A percentile compares a stretch with the other conserved stretches of the same genome.
Evolutionary conservation across 768 basidiomycete genomes (phyloP).

Genomic region (Termitomyces bulborhizus): DNA sequence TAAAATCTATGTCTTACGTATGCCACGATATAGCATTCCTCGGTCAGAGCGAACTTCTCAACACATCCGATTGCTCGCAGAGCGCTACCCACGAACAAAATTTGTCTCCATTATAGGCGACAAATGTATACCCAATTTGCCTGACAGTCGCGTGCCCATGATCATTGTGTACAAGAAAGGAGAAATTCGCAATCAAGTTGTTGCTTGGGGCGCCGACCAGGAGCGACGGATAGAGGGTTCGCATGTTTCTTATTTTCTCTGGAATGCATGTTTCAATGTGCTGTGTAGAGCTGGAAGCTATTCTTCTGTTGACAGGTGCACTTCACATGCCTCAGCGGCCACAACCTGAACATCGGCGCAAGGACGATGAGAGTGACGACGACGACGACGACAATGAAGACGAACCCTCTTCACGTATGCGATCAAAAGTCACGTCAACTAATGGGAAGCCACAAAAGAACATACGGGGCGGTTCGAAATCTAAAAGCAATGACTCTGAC

Average conservation of each 20-base stretch:
- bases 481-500: conserved; percentile 46
- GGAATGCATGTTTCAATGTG: conserved; percentile 6
- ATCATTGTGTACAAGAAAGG: conserved; percentile 89
- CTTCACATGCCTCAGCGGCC: conserved; percentile 51
- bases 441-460: conserved; percentile 50
- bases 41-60: conserved; percentile 71
- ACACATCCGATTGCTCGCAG: conserved; percentile 68
- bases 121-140: conserved; percentile 95
- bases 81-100: conserved; percentile 85
- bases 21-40: conserved; percentile 48
- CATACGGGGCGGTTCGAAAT: conserved; percentile 32
- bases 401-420: conserved; percentile 47
- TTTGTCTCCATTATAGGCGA: conserved; percentile 93
- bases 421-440: conserved; percentile 51
- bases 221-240: conserved; percentile 76
- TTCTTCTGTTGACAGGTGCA: conserved; percentile 58
- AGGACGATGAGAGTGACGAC: conserved; percentile 37
- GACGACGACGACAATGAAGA: conserved; percentile 45
- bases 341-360: conserved; percentile 21
- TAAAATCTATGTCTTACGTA: background rate
- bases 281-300: conserved; percentile 59
- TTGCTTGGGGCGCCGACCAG: conserved; percentile 77
- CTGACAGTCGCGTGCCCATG: conserved; percentile 87
- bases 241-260: background rate
- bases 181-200: conserved; percentile 81